Evolutionary conservation across 176 grass and related monocot species (phyloP).

Genomic region (Eleusine indica): DNA sequence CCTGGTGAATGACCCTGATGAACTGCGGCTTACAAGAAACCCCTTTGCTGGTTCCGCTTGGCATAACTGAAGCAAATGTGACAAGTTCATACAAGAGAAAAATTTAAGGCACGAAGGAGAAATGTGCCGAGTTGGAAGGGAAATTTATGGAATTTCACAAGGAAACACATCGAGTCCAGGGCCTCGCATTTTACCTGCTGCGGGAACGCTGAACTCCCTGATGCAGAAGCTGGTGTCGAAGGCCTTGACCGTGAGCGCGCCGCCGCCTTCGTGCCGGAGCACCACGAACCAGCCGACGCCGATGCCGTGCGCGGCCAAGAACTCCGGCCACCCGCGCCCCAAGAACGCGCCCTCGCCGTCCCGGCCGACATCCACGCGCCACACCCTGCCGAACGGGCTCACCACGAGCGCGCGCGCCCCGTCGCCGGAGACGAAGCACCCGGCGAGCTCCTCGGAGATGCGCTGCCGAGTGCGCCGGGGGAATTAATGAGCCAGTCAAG

Average conservation of each 20-base stretch:
- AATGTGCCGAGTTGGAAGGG: no score
- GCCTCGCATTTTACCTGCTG: neutral
- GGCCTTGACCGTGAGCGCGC: neutral
- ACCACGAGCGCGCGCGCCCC: neutral
- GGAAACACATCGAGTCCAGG: no score
- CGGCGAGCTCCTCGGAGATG: constrained; percentile 33
- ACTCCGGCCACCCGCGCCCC: constrained; percentile 10
- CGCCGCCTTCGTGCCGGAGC: neutral
- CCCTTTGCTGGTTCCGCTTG: neutral
- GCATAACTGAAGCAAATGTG: neutral
- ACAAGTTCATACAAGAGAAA: no score
- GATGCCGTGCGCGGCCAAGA: constrained; percentile 11
- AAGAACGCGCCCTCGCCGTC: constrained; percentile 12
- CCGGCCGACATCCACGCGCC: constrained; percentile 7
- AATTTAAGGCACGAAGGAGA: no score
- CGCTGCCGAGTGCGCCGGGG: neutral
- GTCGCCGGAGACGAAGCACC: neutral
- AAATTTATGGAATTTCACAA: no score
- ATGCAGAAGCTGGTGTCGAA: constrained; percentile 23
- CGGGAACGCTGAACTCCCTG: neutral
- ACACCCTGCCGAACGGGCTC: constrained; percentile 14
- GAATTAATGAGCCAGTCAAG: no score
- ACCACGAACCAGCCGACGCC: constrained; percentile 12
- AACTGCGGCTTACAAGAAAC: constrained; percentile 24
- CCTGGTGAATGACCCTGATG: neutral